Percentiles rank a stretch among this genome's conserved stretches.
phyloP scores from a whole-genome alignment of 306 rosid genomes.

The Glycine soja region DNA sequence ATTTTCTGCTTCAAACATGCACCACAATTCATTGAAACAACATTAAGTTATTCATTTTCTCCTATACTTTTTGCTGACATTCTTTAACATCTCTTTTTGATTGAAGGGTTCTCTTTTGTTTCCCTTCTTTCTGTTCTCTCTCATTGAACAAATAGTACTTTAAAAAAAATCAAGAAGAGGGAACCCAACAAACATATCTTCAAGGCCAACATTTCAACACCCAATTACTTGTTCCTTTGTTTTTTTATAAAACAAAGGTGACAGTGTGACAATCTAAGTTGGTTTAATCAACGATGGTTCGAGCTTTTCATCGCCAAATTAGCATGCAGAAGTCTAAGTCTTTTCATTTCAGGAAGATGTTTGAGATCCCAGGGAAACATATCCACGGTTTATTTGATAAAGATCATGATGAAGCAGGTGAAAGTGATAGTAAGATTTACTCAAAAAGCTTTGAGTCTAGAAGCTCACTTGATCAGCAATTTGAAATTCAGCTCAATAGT shows the following conservation, averaged over 20 bases:
- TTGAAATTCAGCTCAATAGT: slow-evolving; percentile 30
- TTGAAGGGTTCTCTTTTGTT: slow-evolving; percentile 28
- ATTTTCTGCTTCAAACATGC: slow-evolving; percentile 52
- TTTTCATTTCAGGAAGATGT: slow-evolving; percentile 58
- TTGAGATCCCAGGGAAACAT: slow-evolving; percentile 69
- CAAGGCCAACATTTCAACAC: not conserved
- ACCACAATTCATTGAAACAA: slow-evolving; percentile 40
- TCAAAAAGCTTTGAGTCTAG: slow-evolving; percentile 48
- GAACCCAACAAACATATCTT: slow-evolving; percentile 34
- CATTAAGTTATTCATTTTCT: not conserved
- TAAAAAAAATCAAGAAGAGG: not conserved
- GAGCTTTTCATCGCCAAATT: slow-evolving; percentile 55
- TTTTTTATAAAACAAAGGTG: slow-evolving; percentile 39
- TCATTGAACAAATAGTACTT: slow-evolving; percentile 23
- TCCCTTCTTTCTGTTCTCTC: not conserved
- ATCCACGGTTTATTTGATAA: slow-evolving; percentile 61
- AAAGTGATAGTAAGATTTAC: slow-evolving; percentile 39
- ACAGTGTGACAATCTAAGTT: not conserved
- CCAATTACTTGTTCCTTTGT: slow-evolving; percentile 34
- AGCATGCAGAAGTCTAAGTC: slow-evolving; percentile 66
- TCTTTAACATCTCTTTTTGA: slow-evolving; percentile 44
- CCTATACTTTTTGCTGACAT: slow-evolving; percentile 12
- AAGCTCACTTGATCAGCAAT: not conserved
- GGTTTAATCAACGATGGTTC: slow-evolving; percentile 65
- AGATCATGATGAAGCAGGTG: slow-evolving; percentile 48